Conservation (phyloP, 257 asterid species). For the Thymus quinquecostatus region DNA sequence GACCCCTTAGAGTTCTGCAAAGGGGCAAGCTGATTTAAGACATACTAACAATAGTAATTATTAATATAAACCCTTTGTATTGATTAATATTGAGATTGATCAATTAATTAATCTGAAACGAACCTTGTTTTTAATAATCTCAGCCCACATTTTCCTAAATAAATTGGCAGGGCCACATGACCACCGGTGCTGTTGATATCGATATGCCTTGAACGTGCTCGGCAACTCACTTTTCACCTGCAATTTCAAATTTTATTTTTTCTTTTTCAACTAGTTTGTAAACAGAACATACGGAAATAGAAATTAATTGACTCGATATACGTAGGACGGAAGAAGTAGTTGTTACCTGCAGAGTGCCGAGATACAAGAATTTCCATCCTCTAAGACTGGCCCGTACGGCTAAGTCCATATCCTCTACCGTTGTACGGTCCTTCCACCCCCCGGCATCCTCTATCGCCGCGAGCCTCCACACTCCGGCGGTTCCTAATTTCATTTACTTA, state of each 20-base stretch:
- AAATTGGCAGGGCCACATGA: slow-evolving; percentile 94
- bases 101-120: slow-evolving; percentile 24
- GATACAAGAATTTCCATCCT: slow-evolving; percentile 76
- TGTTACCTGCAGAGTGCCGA: slow-evolving; percentile 50
- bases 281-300: too few species aligned
- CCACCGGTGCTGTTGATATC: slow-evolving; percentile 93
- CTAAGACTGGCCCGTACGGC: slow-evolving; percentile 66
- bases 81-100: too few species aligned
- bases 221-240: slow-evolving; percentile 94
- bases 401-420: slow-evolving; percentile 73
- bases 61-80: too few species aligned
- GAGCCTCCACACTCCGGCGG: slow-evolving; percentile 72
- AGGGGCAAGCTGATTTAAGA: too few species aligned
- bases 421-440: slow-evolving; percentile 72
- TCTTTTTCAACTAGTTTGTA: too few species aligned
- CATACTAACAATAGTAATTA: too few species aligned
- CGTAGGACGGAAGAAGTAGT: background rate
- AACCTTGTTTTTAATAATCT: slow-evolving; percentile 70
- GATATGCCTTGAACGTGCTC: slow-evolving; percentile 84
- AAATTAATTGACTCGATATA: too few species aligned
- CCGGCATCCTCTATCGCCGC: slow-evolving; percentile 64
- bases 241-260: too few species aligned
- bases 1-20: too few species aligned
- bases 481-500: too few species aligned
- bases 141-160: slow-evolving; percentile 72